Evolutionary conservation across 345 rosid genomes (phyloP).

Genomic region (Linum tenue): DNA sequence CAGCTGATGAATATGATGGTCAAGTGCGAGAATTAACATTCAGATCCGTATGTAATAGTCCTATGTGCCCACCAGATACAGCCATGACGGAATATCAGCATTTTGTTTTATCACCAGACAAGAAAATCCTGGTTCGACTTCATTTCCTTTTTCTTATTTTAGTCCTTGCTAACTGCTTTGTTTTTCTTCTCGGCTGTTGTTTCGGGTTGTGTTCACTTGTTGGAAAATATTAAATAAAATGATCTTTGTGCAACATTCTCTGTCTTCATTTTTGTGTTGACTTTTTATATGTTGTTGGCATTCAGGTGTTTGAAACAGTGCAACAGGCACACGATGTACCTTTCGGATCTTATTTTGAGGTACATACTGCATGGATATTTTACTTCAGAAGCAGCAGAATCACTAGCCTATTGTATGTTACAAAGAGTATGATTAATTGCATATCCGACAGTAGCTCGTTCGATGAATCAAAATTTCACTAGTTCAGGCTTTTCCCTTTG

Average conservation of each 20-base stretch:
- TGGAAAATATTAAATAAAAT: background rate
- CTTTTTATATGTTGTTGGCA: conserved; percentile 8
- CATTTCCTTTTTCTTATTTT: conserved; percentile 3
- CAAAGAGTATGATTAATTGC: too few relatives aligned
- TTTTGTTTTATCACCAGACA: conserved; percentile 63
- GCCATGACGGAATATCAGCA: conserved; percentile 97
- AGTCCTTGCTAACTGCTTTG: background rate
- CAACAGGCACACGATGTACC: conserved; percentile 98
- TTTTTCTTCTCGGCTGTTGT: background rate
- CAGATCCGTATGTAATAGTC: conserved; percentile 75
- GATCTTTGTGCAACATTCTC: background rate
- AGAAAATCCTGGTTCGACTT: conserved; percentile 51
- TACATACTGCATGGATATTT: conserved; percentile 10
- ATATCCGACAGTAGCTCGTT: too few relatives aligned
- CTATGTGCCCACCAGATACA: conserved; percentile 98
- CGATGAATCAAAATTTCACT: too few relatives aligned
- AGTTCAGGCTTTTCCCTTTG: too few relatives aligned
- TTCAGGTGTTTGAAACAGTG: conserved; percentile 86
- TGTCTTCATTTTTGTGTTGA: conserved; percentile 8
- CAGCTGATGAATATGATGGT: conserved; percentile 87
- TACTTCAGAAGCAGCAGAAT: background rate
- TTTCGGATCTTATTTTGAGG: conserved; percentile 95
- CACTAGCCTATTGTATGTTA: background rate
- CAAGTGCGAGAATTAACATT: conserved; percentile 91
- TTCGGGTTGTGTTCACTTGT: too few relatives aligned